phyloP scores from a whole-genome alignment of 2,329 filamentous ascomycete genomes.

The Cercospora beticola region DNA sequence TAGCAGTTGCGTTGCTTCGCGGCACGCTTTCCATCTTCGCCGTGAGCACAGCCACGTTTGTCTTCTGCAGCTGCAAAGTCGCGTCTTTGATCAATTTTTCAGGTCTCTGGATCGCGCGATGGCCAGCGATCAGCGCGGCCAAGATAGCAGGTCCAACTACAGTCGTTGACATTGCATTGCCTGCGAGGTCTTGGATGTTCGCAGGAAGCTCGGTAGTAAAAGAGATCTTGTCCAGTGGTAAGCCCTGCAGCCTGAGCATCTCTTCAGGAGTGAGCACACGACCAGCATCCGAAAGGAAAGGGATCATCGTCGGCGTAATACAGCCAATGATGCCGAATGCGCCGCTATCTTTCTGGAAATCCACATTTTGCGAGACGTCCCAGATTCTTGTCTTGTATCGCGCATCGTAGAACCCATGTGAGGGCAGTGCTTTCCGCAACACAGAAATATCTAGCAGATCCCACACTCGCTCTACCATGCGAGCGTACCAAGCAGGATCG shows the following conservation, averaged over 20 bases:
- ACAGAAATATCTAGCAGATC: conserved; percentile 64
- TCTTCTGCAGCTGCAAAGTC: too few species aligned
- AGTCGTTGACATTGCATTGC: conserved; percentile 77
- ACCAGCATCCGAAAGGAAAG: conserved; percentile 61
- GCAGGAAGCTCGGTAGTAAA: conserved; percentile 60
- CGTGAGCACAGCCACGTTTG: too few species aligned
- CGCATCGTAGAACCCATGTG: conserved; percentile 54
- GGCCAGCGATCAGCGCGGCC: conserved; percentile 55
- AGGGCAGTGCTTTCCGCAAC: conserved; percentile 48
- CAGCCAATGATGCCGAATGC: conserved; percentile 63
- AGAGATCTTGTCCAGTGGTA: conserved; percentile 62
- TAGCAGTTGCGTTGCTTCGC: background rate
- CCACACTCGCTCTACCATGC: conserved; percentile 59
- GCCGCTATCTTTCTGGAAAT: conserved; percentile 53
- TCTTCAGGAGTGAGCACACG: conserved; percentile 64
- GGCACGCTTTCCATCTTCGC: background rate
- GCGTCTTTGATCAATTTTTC: too few species aligned
- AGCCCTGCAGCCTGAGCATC: conserved; percentile 64
- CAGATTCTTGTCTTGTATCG: conserved; percentile 57
- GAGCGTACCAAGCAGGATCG: conserved; percentile 52
- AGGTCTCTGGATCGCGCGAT: conserved; percentile 6
- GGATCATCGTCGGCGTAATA: conserved; percentile 64
- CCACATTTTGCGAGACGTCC: conserved; percentile 72
- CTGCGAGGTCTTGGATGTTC: conserved; percentile 68
- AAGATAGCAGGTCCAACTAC: conserved; percentile 66